Percentiles rank a stretch among this genome's conserved stretches.
Conservation (phyloP, 306 rosid species). For the Casuarina glauca region DNA sequence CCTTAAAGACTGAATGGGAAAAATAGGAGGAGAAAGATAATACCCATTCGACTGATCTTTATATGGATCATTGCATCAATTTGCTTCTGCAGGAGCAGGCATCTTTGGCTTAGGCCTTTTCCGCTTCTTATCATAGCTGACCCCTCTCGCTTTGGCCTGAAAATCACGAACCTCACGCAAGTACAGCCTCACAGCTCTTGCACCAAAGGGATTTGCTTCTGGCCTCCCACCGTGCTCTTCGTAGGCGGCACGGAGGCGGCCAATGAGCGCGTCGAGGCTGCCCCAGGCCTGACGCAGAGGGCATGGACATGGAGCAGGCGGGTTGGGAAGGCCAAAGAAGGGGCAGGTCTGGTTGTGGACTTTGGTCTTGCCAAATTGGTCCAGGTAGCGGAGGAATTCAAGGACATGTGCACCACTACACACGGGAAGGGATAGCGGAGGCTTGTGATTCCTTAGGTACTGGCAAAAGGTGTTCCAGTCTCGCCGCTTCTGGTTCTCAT, state of each 20-base stretch:
- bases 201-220: slow-evolving; percentile 73
- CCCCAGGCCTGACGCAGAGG: slow-evolving; percentile 98
- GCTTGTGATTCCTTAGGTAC: slow-evolving; percentile 76
- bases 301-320: slow-evolving; percentile 90
- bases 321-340: slow-evolving; percentile 76
- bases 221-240: slow-evolving; percentile 75
- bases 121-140: slow-evolving; percentile 89
- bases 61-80: background rate
- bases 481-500: slow-evolving; percentile 88
- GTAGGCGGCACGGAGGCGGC: slow-evolving; percentile 91
- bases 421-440: slow-evolving; percentile 55
- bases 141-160: slow-evolving; percentile 87
- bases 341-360: slow-evolving; percentile 86
- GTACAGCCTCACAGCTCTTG: slow-evolving; percentile 63
- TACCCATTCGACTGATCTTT: slow-evolving; percentile 2
- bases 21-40: slow-evolving; percentile 10
- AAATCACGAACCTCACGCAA: slow-evolving; percentile 89
- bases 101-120: slow-evolving; percentile 69
- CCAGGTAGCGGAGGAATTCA: slow-evolving; percentile 83
- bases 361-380: slow-evolving; percentile 93
- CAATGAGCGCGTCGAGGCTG: slow-evolving; percentile 90
- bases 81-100: background rate
- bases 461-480: slow-evolving; percentile 99
- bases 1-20: slow-evolving; percentile 10
- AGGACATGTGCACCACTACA: slow-evolving; percentile 85